These are phyloP conservation scores for Pythium rhizo-oryzae DNA, from an alignment of 352 stramenopile genomes.

Conservation along the genomic window DNA sequence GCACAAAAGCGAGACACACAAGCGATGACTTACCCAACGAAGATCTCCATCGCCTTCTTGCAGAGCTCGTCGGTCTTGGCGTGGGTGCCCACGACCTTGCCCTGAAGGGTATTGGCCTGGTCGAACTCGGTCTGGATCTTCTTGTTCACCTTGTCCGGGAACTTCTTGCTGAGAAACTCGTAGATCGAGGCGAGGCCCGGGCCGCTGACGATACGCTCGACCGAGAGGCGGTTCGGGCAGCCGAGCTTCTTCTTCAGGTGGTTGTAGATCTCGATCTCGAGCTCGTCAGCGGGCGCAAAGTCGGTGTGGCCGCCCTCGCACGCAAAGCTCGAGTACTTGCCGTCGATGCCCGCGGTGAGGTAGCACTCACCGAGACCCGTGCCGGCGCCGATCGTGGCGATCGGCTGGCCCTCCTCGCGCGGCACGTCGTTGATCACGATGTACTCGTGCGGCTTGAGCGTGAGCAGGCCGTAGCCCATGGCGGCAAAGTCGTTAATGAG, in stretches of 20 bases:
- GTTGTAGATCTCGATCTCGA: conserved; percentile 90
- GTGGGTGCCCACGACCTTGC: conserved; percentile 88
- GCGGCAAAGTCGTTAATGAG: conserved; percentile 98
- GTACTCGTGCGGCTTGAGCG: conserved; percentile 93
- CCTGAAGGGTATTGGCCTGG: conserved; percentile 64
- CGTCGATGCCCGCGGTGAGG: conserved; percentile 87
- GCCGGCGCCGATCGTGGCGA: conserved; percentile 95
- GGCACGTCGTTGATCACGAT: conserved; percentile 87
- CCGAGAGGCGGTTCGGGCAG: conserved; percentile 89
- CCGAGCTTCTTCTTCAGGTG: conserved; percentile 86
- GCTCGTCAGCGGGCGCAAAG: conserved; percentile 89
- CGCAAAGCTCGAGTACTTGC: conserved; percentile 92
- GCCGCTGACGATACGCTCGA: conserved; percentile 96
- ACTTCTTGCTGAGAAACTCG: conserved; percentile 94
- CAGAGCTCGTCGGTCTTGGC: conserved; percentile 83
- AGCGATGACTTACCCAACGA: conserved; percentile 77
- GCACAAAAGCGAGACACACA: neutral
- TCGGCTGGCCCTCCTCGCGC: conserved; percentile 80
- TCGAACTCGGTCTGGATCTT: conserved; percentile 75
- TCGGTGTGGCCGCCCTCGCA: conserved; percentile 96
- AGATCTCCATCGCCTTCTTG: conserved; percentile 93
- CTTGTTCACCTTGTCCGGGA: conserved; percentile 83
- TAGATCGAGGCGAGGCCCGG: conserved; percentile 96
- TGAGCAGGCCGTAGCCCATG: conserved; percentile 97
- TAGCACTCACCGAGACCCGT: conserved; percentile 97